Evolutionary conservation across 768 basidiomycete genomes (phyloP).

Genomic region (Porpolomopsis calyptriformis): DNA sequence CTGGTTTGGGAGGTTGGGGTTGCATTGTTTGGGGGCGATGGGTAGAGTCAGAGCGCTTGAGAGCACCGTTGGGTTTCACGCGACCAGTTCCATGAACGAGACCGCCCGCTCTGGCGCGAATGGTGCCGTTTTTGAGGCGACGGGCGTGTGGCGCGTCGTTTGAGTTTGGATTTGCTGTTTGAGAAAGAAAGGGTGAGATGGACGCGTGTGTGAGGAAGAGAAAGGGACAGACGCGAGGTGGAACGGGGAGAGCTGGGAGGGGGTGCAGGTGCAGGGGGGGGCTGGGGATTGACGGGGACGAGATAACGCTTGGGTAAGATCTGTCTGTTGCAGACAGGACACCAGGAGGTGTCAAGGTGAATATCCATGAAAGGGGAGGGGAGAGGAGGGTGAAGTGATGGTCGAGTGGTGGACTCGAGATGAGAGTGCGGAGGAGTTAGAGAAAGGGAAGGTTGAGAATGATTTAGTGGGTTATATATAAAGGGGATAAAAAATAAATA

Average conservation of each 20-base stretch:
- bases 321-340: constrained; percentile 67
- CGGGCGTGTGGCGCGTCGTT: constrained; percentile 16
- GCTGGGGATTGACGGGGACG: constrained; percentile 30
- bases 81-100: constrained; percentile 60
- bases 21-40: constrained; percentile 14
- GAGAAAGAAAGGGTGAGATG: constrained; percentile 11
- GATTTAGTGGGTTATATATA: too few relatives aligned
- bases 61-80: constrained; percentile 45
- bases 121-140: constrained; percentile 25
- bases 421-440: too few relatives aligned
- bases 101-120: constrained; percentile 32
- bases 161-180: constrained; percentile 8
- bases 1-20: constrained; percentile 15
- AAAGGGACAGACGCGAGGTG: constrained; percentile 26
- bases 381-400: background rate
- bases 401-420: too few relatives aligned
- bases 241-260: constrained; percentile 31
- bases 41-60: constrained; percentile 31
- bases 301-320: constrained; percentile 69
- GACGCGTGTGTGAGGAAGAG: constrained; percentile 3
- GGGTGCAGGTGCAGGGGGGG: constrained; percentile 17
- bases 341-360: constrained; percentile 63
- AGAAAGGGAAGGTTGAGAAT: too few relatives aligned
- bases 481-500: too few relatives aligned
- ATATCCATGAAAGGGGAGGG: constrained; percentile 6